Evolutionary conservation across 768 basidiomycete genomes (phyloP).

Genomic region (Strobilomyces confusus): DNA sequence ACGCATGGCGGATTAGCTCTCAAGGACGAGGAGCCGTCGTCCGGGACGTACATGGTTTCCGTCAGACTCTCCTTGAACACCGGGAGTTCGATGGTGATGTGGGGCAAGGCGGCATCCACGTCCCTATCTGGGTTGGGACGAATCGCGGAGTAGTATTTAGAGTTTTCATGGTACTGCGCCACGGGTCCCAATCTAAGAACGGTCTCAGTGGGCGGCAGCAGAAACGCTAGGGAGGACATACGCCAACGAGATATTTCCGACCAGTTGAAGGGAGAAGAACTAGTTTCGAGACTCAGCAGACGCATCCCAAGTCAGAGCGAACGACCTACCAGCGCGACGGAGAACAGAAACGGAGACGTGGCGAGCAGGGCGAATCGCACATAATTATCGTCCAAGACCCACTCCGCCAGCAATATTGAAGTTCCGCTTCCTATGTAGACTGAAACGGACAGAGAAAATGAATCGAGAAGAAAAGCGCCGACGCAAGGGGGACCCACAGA

Average conservation of each 20-base stretch:
- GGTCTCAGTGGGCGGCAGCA: conserved; percentile 2
- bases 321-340: conserved; percentile 59
- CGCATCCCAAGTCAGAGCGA: background rate
- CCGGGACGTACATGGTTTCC: conserved; percentile 64
- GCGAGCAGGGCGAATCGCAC: conserved; percentile 61
- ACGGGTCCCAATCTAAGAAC: conserved; percentile 67
- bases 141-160: conserved; percentile 73
- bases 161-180: conserved; percentile 81
- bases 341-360: conserved; percentile 69
- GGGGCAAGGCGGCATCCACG: conserved; percentile 62
- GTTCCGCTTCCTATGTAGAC: conserved; percentile 69
- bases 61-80: conserved; percentile 84
- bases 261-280: conserved; percentile 76
- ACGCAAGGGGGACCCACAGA: conserved; percentile 51
- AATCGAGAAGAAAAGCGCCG: conserved; percentile 10
- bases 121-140: conserved; percentile 56
- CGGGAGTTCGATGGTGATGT: conserved; percentile 78
- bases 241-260: conserved; percentile 61
- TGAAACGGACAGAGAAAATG: conserved; percentile 22
- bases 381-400: conserved; percentile 56
- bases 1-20: background rate
- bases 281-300: conserved; percentile 25
- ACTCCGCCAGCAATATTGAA: conserved; percentile 60
- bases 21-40: background rate
- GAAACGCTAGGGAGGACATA: conserved; percentile 25